Conservation (phyloP, 495 filamentous ascomycete species). For the Aspergillus asperescens region DNA sequence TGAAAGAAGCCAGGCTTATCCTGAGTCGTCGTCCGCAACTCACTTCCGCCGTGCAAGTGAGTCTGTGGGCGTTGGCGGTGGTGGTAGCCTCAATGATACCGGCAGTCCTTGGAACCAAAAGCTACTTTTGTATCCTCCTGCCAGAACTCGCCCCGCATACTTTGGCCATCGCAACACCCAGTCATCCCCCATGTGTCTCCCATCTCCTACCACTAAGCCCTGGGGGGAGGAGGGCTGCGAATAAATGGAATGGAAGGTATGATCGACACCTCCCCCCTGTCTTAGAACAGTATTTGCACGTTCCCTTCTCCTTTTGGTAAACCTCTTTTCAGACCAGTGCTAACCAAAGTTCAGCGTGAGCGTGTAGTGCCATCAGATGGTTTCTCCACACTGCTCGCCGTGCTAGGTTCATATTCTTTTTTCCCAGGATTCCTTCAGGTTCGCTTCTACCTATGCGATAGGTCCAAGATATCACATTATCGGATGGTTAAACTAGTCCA, state of each 20-base stretch:
- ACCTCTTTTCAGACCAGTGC: not conserved
- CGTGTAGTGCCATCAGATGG: not conserved
- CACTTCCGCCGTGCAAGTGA: constrained; percentile 17
- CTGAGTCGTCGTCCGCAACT: constrained; percentile 7
- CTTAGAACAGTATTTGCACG: not conserved
- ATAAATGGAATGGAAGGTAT: not conserved
- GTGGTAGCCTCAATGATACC: not conserved
- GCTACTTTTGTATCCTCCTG: constrained; percentile 8
- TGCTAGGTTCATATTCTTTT: constrained; percentile 1
- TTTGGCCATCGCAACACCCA: constrained; percentile 20
- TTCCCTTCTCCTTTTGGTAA: not conserved
- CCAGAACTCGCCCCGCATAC: constrained; percentile 1
- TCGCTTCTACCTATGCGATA: not conserved
- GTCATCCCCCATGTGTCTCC: constrained; percentile 20
- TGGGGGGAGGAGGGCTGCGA: not conserved
- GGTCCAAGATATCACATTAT: not conserved
- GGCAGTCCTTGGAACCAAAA: constrained; percentile 13
- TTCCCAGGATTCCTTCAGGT: not conserved
- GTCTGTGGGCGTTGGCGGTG: not conserved
- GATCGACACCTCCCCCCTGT: too few species aligned
- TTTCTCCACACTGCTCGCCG: not conserved
- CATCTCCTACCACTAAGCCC: constrained; percentile 6
- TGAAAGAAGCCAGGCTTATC: not conserved
- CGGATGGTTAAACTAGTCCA: not conserved
- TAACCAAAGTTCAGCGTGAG: not conserved